Conservation (phyloP, 202 grass and related monocot species). For the Hordeum pubiflorum region DNA sequence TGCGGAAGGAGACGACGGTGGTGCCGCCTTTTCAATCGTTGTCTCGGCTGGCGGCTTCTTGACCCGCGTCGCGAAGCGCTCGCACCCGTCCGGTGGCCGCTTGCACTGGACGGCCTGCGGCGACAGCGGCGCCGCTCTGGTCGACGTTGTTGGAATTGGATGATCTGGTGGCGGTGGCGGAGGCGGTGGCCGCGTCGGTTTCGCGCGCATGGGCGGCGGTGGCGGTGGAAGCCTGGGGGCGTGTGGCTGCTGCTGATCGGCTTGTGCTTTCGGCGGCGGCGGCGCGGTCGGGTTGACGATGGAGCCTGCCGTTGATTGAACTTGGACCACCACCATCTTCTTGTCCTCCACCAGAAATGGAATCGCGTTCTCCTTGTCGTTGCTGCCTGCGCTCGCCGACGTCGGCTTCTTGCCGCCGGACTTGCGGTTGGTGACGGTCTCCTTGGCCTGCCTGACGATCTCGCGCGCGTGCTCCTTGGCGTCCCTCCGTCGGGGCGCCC, state of each 20-base stretch:
- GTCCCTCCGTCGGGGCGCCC: background rate
- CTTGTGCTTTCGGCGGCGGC: background rate
- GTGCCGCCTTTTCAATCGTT: background rate
- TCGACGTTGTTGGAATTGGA: background rate
- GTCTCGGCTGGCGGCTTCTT: conserved; percentile 32
- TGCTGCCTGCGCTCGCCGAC: background rate
- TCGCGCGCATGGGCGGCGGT: background rate
- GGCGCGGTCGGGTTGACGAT: background rate
- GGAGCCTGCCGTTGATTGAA: background rate
- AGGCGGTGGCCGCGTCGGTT: background rate
- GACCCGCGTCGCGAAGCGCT: conserved; percentile 76
- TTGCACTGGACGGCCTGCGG: conserved; percentile 33
- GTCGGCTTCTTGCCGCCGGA: background rate
- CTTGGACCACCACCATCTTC: background rate
- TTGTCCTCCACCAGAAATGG: background rate
- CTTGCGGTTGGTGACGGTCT: conserved; percentile 43
- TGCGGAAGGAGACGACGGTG: background rate
- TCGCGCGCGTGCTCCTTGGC: conserved; percentile 46
- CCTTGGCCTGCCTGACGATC: conserved; percentile 69
- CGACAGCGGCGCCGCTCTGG: conserved; percentile 14
- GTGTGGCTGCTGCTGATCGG: background rate
- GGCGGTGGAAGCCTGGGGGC: background rate
- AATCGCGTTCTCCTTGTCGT: conserved; percentile 33
- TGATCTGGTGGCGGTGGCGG: background rate
- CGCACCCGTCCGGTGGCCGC: conserved; percentile 41